Conservation (phyloP, 73 alveolate species). For the Tetrahymena thermophila region DNA sequence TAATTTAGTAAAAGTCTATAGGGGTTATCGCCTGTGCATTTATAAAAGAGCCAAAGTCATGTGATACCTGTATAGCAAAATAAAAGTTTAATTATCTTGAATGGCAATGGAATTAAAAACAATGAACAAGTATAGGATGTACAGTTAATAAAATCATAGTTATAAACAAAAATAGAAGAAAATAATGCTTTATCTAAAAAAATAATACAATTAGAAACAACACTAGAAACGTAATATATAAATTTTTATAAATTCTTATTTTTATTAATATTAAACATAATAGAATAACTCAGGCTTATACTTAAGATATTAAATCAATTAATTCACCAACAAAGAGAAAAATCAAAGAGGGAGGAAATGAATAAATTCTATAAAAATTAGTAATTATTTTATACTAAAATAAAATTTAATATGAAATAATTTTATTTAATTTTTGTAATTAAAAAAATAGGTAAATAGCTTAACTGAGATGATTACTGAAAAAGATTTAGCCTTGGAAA, state of each 20-base stretch:
- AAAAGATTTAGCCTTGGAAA: constrained; percentile 24
- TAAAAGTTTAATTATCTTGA: background rate
- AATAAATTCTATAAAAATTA: constrained; percentile 12
- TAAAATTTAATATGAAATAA: background rate
- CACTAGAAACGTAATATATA: constrained; percentile 8
- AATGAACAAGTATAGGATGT: background rate
- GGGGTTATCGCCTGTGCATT: background rate
- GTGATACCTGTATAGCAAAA: background rate
- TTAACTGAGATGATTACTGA: constrained; percentile 28
- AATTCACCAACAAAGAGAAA: constrained; percentile 1
- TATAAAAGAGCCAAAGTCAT: background rate
- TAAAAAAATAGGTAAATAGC: constrained; percentile 13
- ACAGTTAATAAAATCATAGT: background rate
- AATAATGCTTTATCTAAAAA: background rate
- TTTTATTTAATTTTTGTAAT: background rate
- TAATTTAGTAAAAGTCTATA: background rate
- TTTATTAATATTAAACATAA: background rate
- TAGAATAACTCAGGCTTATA: background rate
- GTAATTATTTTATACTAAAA: background rate
- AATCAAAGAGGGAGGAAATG: constrained; percentile 3
- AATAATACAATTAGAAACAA: constrained; percentile 10
- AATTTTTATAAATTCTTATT: background rate
- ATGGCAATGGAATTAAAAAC: background rate
- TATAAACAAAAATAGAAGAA: constrained; percentile 6
- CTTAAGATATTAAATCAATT: background rate